A percentile compares a stretch with the other conserved stretches of the same genome.
Conservation (phyloP, 805 yeast genomes). For the Alloascoidea africana region DNA sequence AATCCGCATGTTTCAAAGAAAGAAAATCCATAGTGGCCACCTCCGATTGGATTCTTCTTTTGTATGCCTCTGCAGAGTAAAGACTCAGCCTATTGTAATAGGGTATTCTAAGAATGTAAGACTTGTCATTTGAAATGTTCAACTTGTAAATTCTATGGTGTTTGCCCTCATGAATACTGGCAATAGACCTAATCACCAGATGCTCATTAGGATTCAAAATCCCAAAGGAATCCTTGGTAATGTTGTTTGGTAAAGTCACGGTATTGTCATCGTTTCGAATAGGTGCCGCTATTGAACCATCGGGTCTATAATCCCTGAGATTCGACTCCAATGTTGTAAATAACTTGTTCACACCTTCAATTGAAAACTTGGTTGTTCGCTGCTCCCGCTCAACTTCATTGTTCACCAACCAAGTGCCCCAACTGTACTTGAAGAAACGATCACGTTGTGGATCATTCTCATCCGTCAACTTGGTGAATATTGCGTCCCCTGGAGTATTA, state of each 20-base stretch:
- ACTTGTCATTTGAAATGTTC: constrained; percentile 41
- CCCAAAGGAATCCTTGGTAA: constrained; percentile 14
- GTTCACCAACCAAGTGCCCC: constrained; percentile 91
- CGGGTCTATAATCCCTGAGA: background rate
- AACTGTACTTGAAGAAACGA: constrained; percentile 70
- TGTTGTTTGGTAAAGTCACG: background rate
- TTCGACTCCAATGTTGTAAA: constrained; percentile 21
- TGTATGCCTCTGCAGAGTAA: constrained; percentile 41
- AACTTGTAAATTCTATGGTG: constrained; percentile 80
- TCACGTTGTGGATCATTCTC: too few relatives aligned
- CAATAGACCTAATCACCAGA: constrained; percentile 48
- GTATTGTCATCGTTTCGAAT: constrained; percentile 11
- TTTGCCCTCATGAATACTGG: constrained; percentile 86
- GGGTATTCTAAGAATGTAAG: constrained; percentile 72
- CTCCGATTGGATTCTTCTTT: constrained; percentile 58
- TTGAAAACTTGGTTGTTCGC: constrained; percentile 68
- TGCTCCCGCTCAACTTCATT: constrained; percentile 60
- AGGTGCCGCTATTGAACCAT: constrained; percentile 9
- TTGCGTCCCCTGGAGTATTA: too few relatives aligned
- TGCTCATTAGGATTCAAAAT: constrained; percentile 24
- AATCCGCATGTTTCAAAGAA: constrained; percentile 36
- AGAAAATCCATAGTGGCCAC: constrained; percentile 89
- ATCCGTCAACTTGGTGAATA: too few relatives aligned
- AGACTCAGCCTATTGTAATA: constrained; percentile 47
- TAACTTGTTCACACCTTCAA: constrained; percentile 52